These are phyloP conservation scores for Gynochthodes officinalis DNA, from an alignment of 257 asterid species.

Conservation along the genomic window DNA sequence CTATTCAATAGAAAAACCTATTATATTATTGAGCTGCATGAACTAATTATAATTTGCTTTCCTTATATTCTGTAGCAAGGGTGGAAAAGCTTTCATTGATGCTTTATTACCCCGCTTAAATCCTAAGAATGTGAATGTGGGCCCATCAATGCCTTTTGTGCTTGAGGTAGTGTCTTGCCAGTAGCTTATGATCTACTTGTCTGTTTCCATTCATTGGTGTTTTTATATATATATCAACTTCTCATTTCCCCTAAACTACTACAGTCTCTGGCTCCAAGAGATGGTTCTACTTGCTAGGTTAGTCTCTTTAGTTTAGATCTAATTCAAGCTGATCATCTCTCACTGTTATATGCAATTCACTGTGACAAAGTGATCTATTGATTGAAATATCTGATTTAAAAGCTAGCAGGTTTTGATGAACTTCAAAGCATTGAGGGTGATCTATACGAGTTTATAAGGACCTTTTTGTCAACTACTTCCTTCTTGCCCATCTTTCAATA, in stretches of 20 bases:
- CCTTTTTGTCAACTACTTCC: neutral
- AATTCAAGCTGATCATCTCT: neutral
- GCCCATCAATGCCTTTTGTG: slow-evolving; percentile 94
- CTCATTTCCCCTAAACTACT: neutral
- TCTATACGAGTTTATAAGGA: neutral
- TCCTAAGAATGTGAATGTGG: slow-evolving; percentile 61
- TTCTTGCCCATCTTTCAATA: neutral
- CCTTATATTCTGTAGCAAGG: slow-evolving; percentile 50
- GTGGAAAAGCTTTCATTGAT: slow-evolving; percentile 96
- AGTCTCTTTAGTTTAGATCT: neutral
- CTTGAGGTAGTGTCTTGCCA: slow-evolving; percentile 64
- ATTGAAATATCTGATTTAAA: neutral
- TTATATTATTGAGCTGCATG: neutral
- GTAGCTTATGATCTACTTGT: neutral
- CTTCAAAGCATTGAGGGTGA: neutral
- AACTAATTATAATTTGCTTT: slow-evolving; percentile 9
- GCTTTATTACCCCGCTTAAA: slow-evolving; percentile 83
- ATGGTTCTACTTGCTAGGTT: slow-evolving; percentile 1
- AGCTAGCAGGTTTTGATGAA: neutral
- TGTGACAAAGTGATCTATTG: neutral
- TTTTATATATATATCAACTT: neutral
- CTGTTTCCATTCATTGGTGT: neutral
- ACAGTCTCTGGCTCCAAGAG: neutral
- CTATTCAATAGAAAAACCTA: neutral
- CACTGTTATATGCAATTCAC: neutral